Percentiles rank a stretch among this genome's conserved stretches.
Conservation (phyloP, 768 basidiomycete genomes). For the Leucocoprinus leucothites region DNA sequence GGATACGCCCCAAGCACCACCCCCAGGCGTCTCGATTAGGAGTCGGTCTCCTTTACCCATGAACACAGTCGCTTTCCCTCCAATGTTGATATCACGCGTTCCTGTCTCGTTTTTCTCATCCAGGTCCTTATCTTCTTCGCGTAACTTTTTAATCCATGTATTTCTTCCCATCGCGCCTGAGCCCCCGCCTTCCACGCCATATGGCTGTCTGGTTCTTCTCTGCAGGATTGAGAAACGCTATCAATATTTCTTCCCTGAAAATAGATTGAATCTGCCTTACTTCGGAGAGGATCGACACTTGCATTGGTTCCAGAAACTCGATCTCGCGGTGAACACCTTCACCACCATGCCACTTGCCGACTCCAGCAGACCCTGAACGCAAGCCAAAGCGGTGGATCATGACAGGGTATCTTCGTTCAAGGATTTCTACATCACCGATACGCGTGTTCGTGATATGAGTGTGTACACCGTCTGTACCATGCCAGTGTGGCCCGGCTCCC, state of each 20-base stretch:
- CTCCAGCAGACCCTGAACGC: slow-evolving; percentile 65
- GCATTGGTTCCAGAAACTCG: slow-evolving; percentile 77
- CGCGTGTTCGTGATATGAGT: slow-evolving; percentile 93
- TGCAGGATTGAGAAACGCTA: slow-evolving; percentile 23
- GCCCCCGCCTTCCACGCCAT: slow-evolving; percentile 80
- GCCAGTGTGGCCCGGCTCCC: slow-evolving; percentile 86
- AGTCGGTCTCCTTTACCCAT: slow-evolving; percentile 88
- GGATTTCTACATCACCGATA: slow-evolving; percentile 90
- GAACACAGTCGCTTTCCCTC: slow-evolving; percentile 82
- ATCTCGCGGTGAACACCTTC: slow-evolving; percentile 84
- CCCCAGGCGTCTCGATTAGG: slow-evolving; percentile 85
- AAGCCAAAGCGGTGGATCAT: slow-evolving; percentile 81
- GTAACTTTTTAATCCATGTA: slow-evolving; percentile 79
- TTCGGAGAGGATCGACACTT: slow-evolving; percentile 88
- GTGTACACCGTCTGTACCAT: slow-evolving; percentile 91
- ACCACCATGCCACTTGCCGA: slow-evolving; percentile 74
- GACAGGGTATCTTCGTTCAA: slow-evolving; percentile 93
- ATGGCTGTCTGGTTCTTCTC: slow-evolving; percentile 84
- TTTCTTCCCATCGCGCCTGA: slow-evolving; percentile 73
- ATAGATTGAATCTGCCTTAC: slow-evolving; percentile 31
- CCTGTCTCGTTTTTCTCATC: slow-evolving; percentile 29
- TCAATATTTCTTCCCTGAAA: not conserved
- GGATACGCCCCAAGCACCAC: slow-evolving; percentile 76
- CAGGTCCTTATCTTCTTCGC: slow-evolving; percentile 66
- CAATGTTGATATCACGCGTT: slow-evolving; percentile 75